A percentile compares a stretch with the other conserved stretches of the same genome.
These are phyloP conservation scores for Aspergillus sclerotiicarbonarius DNA, from an alignment of 495 filamentous ascomycete genomes.

Conservation along the genomic window DNA sequence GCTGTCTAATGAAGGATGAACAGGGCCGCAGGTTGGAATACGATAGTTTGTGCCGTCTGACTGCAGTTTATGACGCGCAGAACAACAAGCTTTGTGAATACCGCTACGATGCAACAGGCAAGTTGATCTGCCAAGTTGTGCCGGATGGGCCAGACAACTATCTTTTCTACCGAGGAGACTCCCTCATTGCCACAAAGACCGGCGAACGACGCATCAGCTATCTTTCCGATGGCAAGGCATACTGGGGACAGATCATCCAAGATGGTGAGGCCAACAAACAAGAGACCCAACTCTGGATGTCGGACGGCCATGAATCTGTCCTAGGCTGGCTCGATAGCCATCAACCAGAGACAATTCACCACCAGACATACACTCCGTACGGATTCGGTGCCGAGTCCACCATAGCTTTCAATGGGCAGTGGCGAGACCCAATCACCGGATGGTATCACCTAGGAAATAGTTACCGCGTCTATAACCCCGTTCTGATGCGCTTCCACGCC, in stretches of 20 bases:
- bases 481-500: constrained; percentile 7
- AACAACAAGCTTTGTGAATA: background rate
- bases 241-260: constrained; percentile 2
- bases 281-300: constrained; percentile 7
- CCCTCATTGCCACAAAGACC: background rate
- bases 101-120: constrained; percentile 5
- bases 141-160: background rate
- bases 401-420: constrained; percentile 11
- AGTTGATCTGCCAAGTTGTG: background rate
- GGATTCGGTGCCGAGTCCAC: background rate
- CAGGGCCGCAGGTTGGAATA: constrained; percentile 7
- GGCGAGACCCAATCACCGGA: constrained; percentile 13
- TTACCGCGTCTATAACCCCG: constrained; percentile 11
- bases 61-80: background rate
- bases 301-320: constrained; percentile 3
- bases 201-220: constrained; percentile 4
- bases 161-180: constrained; percentile 2
- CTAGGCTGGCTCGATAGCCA: background rate
- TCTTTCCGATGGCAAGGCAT: background rate
- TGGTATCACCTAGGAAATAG: constrained; percentile 14
- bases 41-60: background rate
- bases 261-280: background rate
- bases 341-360: background rate
- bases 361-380: constrained; percentile 10
- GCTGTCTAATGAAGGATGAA: constrained; percentile 6